These are phyloP conservation scores for Mortierella sp. DNA, from an alignment of 371 early-diverging fungal species.

Conservation along the genomic window DNA sequence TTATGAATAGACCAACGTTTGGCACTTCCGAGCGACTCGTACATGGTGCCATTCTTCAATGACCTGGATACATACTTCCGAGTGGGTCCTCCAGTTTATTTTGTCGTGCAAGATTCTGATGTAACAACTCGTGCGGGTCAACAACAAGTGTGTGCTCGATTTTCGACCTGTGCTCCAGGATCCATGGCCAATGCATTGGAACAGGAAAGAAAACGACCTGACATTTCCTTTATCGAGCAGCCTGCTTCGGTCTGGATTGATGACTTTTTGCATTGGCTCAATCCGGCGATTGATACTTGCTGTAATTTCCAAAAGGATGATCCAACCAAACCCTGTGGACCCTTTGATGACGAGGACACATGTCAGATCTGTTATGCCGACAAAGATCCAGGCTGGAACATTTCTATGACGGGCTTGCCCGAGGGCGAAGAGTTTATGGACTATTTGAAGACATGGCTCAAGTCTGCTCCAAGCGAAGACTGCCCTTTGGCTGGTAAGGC, in stretches of 20 bases:
- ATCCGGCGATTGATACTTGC: conserved; percentile 65
- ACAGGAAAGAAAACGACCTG: conserved; percentile 73
- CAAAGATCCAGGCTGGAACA: conserved; percentile 62
- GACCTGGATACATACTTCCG: conserved; percentile 72
- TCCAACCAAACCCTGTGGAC: conserved; percentile 59
- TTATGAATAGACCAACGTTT: conserved; percentile 70
- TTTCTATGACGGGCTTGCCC: conserved; percentile 67
- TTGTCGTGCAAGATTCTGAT: conserved; percentile 71
- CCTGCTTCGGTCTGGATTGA: conserved; percentile 80
- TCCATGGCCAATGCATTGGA: conserved; percentile 75
- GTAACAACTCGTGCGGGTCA: conserved; percentile 62
- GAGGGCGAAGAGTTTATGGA: conserved; percentile 69
- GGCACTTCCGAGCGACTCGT: conserved; percentile 77
- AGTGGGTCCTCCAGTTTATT: conserved; percentile 83
- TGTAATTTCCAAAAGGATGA: conserved; percentile 61
- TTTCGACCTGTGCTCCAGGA: conserved; percentile 63
- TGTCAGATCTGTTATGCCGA: conserved; percentile 63
- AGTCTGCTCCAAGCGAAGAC: conserved; percentile 62
- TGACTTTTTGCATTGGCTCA: conserved; percentile 77
- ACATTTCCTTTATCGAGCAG: conserved; percentile 73
- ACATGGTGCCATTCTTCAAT: conserved; percentile 77
- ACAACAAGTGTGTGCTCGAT: conserved; percentile 72
- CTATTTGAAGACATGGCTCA: conserved; percentile 67
- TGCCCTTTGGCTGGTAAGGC: conserved; percentile 82
- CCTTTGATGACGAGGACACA: conserved; percentile 64